These are phyloP conservation scores for Lactarius quietus DNA, from an alignment of 768 basidiomycete species.

Conservation along the genomic window DNA sequence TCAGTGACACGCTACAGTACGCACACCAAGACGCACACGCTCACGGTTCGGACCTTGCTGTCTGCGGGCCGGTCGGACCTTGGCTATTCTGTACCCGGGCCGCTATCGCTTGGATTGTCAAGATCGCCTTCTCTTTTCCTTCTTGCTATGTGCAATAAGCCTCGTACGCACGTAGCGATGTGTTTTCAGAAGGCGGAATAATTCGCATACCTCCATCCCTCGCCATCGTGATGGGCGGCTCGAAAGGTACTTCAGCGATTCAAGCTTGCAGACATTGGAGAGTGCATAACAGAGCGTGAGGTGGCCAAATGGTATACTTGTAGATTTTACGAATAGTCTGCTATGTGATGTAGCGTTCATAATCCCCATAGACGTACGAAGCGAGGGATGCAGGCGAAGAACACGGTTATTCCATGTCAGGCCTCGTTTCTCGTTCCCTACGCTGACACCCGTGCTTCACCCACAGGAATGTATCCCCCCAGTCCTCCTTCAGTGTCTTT, in stretches of 20 bases:
- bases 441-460: neutral
- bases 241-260: slow-evolving; percentile 52
- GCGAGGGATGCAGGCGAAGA: neutral
- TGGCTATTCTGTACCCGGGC: neutral
- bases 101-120: neutral
- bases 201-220: slow-evolving; percentile 36
- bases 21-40: no score
- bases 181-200: slow-evolving; percentile 1
- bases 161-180: slow-evolving; percentile 12
- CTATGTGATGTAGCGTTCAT: neutral
- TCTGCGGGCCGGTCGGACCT: neutral
- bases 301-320: slow-evolving; percentile 74
- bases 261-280: slow-evolving; percentile 83
- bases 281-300: slow-evolving; percentile 90
- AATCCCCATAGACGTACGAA: neutral
- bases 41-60: neutral
- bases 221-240: slow-evolving; percentile 32
- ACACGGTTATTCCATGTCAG: neutral
- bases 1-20: no score
- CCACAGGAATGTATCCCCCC: slow-evolving; percentile 62
- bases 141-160: slow-evolving; percentile 3
- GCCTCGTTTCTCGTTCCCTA: neutral
- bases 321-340: neutral
- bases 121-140: neutral
- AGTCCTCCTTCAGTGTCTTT: slow-evolving; percentile 53